A percentile compares a stretch with the other conserved stretches of the same genome.
phyloP scores from a whole-genome alignment of 78 protist species.

The Mastigamoeba balamuthi region DNA sequence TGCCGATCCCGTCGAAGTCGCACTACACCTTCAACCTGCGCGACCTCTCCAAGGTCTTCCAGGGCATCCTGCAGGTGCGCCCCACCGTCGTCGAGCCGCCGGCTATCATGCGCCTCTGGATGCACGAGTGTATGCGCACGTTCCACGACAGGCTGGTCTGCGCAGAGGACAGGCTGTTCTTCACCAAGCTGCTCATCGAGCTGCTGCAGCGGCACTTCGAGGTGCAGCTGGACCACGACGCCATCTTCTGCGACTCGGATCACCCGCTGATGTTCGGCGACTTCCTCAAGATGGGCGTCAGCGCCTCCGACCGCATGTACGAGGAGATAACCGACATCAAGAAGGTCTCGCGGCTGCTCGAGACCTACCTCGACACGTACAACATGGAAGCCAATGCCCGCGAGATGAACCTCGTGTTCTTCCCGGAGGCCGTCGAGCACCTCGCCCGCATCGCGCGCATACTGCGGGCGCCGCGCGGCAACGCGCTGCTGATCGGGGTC shows the following conservation, averaged over 20 bases:
- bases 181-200: neutral
- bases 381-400: conserved; percentile 51
- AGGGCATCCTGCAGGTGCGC: conserved; percentile 33
- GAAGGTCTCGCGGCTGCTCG: neutral
- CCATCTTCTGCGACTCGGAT: conserved; percentile 11
- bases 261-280: too few relatives aligned
- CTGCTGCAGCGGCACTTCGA: neutral
- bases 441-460: conserved; percentile 54
- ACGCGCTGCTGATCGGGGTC: conserved; percentile 69
- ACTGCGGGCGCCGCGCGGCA: conserved; percentile 48
- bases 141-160: conserved; percentile 77
- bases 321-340: neutral
- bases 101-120: conserved; percentile 49
- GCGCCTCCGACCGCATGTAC: neutral
- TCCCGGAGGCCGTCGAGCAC: conserved; percentile 64
- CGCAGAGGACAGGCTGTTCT: conserved; percentile 59
- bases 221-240: conserved; percentile 1
- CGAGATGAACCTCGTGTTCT: conserved; percentile 57
- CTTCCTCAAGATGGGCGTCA: neutral
- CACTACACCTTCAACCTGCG: conserved; percentile 93
- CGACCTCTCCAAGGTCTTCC: conserved; percentile 74
- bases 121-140: conserved; percentile 78
- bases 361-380: conserved; percentile 61
- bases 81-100: conserved; percentile 20
- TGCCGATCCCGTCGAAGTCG: conserved; percentile 78